Evolutionary conservation across 1,284 basidiomycete species (phyloP).

Genomic region (Stereum hirsutum): DNA sequence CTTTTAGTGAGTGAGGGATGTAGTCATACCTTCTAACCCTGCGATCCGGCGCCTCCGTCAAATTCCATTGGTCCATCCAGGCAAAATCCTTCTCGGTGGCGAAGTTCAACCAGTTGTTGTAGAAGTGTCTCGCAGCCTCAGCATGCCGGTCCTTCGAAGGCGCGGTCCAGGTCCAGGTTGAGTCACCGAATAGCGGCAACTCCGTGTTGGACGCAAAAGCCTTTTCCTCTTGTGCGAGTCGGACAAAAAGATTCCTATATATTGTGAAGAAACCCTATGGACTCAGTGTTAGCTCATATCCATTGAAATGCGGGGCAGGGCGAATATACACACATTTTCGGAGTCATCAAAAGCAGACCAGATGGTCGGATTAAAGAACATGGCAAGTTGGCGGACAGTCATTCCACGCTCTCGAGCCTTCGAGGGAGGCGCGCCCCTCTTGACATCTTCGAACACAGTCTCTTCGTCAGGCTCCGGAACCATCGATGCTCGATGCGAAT

Average conservation of each 20-base stretch:
- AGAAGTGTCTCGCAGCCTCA: conserved; percentile 66
- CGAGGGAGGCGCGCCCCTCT: conserved; percentile 60
- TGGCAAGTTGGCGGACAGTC: conserved; percentile 72
- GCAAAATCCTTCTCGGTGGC: conserved; percentile 83
- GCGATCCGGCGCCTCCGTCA: conserved; percentile 81
- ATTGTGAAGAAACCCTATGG: conserved; percentile 86
- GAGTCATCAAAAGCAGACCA: conserved; percentile 69
- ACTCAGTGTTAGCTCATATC: not conserved
- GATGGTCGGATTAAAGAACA: conserved; percentile 77
- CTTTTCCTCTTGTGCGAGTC: conserved; percentile 79
- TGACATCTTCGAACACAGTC: conserved; percentile 80
- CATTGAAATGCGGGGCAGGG: not conserved
- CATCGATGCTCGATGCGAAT: conserved; percentile 86
- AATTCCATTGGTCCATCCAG: conserved; percentile 85
- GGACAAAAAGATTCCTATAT: conserved; percentile 82
- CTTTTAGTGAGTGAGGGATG: not conserved
- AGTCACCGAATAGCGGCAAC: conserved; percentile 82
- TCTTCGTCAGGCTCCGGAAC: conserved; percentile 77
- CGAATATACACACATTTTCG: conserved; percentile 44
- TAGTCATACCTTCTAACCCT: conserved; percentile 58
- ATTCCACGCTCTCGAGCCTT: conserved; percentile 72
- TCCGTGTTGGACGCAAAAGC: conserved; percentile 37
- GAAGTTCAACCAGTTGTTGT: conserved; percentile 85
- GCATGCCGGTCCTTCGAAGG: conserved; percentile 30
- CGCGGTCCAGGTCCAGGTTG: conserved; percentile 64